Conservation (phyloP, 768 basidiomycete genomes). For the Phallus indusiatus region DNA sequence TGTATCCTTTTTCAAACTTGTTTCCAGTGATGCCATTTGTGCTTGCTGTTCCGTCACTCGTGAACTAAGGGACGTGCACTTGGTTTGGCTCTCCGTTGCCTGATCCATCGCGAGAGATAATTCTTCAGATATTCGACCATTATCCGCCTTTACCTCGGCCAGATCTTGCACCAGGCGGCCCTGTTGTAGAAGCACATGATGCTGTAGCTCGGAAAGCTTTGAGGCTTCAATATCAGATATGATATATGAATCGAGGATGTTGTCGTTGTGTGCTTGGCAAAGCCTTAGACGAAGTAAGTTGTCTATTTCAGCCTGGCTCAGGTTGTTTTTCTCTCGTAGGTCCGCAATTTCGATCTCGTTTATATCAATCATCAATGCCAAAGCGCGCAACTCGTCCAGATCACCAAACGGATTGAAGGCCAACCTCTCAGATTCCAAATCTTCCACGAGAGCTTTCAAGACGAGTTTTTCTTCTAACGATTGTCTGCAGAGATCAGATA, state of each 20-base stretch:
- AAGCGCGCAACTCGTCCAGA: neutral
- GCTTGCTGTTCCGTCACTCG: slow-evolving; percentile 13
- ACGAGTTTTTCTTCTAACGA: slow-evolving; percentile 41
- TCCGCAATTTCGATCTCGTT: neutral
- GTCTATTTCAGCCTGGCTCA: slow-evolving; percentile 17
- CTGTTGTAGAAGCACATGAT: slow-evolving; percentile 30
- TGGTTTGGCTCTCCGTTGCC: slow-evolving; percentile 12
- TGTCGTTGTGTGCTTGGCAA: slow-evolving; percentile 27
- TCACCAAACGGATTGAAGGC: neutral
- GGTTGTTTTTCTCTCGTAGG: neutral
- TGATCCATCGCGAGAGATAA: slow-evolving; percentile 16
- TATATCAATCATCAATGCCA: neutral
- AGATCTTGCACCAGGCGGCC: slow-evolving; percentile 34
- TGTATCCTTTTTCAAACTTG: slow-evolving; percentile 17
- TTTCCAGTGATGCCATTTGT: slow-evolving; percentile 2
- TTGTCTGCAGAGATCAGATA: slow-evolving; percentile 53
- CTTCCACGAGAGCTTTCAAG: slow-evolving; percentile 18
- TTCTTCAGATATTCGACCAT: slow-evolving; percentile 14
- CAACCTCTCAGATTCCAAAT: neutral
- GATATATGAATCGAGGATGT: slow-evolving; percentile 26
- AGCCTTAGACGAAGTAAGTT: slow-evolving; percentile 14
- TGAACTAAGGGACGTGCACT: slow-evolving; percentile 20
- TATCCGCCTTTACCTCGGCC: slow-evolving; percentile 14
- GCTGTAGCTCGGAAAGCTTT: slow-evolving; percentile 33
- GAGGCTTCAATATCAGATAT: slow-evolving; percentile 19